Base-by-base conservation (phyloP, 495 filamentous ascomycete genomes). In the Durotheca rogersii region DNA sequence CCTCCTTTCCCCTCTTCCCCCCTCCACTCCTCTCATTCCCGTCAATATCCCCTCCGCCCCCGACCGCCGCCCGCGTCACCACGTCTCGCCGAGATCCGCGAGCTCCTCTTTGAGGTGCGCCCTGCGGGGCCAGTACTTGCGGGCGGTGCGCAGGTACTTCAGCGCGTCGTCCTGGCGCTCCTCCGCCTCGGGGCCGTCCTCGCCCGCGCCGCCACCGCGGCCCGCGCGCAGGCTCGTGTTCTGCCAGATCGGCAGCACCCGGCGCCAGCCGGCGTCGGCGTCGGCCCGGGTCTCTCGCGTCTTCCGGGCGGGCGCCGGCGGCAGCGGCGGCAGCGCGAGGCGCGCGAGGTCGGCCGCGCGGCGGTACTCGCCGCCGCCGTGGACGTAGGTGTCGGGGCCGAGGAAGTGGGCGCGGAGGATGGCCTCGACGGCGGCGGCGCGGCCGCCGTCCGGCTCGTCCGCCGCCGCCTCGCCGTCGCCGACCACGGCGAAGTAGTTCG, bases 401-500 rank as follows among this genome's bases (percentile, higher is more conserved):
- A 38, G 7, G 20, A 32, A 53, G 20, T 49, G 51, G n/a, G 56
- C 49, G 5, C 21, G 10, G 5, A 65, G 32, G 3, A 51, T 40
- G 10, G 47, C 38, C 37, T 50, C 33, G 30, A 62, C 17, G n/a
- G n/a, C n/a, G n/a, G n/a, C n/a, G n/a, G n/a, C n/a, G n/a, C n/a
- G n/a, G n/a, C n/a, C n/a, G n/a, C n/a, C n/a, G n/a, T n/a, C n/a
- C n/a, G n/a, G n/a, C n/a, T n/a, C n/a, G 6, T 54, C 52, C 20
- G 16, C 14, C 1, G 3, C 17, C 12, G 21, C 38, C 4, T 25
- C 40, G 0, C 3, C 1, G 2, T 38, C 27, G 2, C 47, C 53
- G 1, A 34, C 37, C 1, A 49, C 20, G 1, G 49, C n/a, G 42
- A 62, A 49, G 35, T 36, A 65, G 33, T 65, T 60, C 12, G 59